Evolutionary conservation across 108 stramenopile species (phyloP), one percentile per base, ranked within the genome.

Genomic region (Cyclotella distinguenda): DNA sequence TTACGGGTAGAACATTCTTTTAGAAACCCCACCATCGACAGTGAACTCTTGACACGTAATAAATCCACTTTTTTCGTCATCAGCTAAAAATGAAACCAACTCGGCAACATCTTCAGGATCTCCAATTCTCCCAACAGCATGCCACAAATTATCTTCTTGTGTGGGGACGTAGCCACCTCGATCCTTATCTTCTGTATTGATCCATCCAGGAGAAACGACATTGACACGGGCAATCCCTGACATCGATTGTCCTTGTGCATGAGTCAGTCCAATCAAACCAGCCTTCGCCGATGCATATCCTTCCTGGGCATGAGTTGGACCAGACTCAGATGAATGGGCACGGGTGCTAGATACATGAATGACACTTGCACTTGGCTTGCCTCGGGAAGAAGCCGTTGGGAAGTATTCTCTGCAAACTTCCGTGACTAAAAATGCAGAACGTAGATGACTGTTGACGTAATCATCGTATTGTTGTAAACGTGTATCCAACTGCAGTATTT

Each of bases 191-290:
- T 65, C 64, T 3, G 64, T 65, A 65, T 65, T 28, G 18, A 65
- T 65, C 64, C 64, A 65, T 40, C 64, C 64, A 6, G 64, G 64
- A 27, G 42, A 40, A 65, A 65, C 53, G 1, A 65, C 64, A 52
- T 65, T 65, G 28, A 65, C 64, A 11, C 64, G 64, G 27, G 64
- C 64, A 18, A 10, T 22, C 1, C 50, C 50, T 30, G 64, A 34
- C 51, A 65, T 38, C 9, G 64, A 51, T 40, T 65, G 49, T n/a
- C 50, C 49, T 40, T 65, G 64, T 8, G 64, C 34, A 52, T 65
- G 64, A 38, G 64, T 65, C 15, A 65, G 25, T 30, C 64, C 54
- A 25, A 62, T 47, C 61, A 62, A 48, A 19, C 61, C 61, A 22
- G 61, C 45, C 25, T 62, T 62, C 9, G 61, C 61, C 16, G 61